These are phyloP conservation scores for Aspergillus japonicus DNA, from an alignment of 2,329 filamentous ascomycete genomes.

Conservation along the genomic window DNA sequence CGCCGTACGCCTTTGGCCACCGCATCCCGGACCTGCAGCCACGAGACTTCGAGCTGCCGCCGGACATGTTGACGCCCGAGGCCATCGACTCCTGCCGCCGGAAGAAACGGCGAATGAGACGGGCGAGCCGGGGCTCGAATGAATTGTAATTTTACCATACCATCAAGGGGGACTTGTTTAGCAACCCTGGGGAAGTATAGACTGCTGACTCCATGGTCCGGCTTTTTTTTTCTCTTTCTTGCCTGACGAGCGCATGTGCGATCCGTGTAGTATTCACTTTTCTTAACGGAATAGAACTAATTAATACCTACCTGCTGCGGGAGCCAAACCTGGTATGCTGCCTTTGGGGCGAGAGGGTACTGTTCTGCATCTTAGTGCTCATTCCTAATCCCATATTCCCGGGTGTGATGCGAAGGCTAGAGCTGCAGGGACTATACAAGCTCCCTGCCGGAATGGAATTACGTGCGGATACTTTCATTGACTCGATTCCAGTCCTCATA, in stretches of 20 bases:
- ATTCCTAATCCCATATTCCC: too few species aligned
- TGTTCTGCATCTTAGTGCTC: too few species aligned
- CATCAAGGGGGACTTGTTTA: background rate
- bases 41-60: slow-evolving; percentile 72
- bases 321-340: background rate
- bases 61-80: slow-evolving; percentile 52
- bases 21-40: slow-evolving; percentile 71
- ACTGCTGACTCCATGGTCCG: background rate
- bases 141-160: background rate
- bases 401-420: too few species aligned
- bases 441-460: background rate
- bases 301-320: background rate
- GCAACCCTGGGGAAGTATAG: background rate
- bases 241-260: too few species aligned
- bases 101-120: slow-evolving; percentile 36
- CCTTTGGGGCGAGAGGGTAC: background rate
- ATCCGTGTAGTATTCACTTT: background rate
- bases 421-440: background rate
- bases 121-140: slow-evolving; percentile 27
- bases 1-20: slow-evolving; percentile 75
- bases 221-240: too few species aligned
- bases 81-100: slow-evolving; percentile 43
- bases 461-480: background rate
- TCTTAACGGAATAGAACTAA: background rate
- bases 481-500: background rate